Conservation (phyloP, 2,329 filamentous ascomycete genomes). For the Didymella lethalis region DNA sequence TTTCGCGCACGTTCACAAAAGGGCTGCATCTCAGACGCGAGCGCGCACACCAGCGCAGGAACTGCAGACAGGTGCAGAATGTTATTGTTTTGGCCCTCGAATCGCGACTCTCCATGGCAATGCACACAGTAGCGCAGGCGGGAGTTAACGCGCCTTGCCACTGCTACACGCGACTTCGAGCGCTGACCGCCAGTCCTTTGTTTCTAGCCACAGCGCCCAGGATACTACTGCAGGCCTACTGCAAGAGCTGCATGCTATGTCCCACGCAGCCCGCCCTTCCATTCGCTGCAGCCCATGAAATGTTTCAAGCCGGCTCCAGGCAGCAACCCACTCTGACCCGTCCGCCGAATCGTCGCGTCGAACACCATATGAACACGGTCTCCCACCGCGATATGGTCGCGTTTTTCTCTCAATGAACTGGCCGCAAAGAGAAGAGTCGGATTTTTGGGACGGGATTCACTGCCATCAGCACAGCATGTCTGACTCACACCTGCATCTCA, state of each 20-base stretch:
- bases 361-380: constrained; percentile 49
- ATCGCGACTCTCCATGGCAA: constrained; percentile 40
- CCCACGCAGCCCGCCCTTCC: constrained; percentile 22
- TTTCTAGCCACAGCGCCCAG: constrained; percentile 39
- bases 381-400: constrained; percentile 53
- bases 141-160: constrained; percentile 26
- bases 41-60: constrained; percentile 27
- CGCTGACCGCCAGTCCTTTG: constrained; percentile 39
- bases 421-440: constrained; percentile 39
- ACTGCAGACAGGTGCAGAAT: constrained; percentile 22
- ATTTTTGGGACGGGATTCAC: constrained; percentile 22
- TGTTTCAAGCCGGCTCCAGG: constrained; percentile 43
- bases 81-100: constrained; percentile 42
- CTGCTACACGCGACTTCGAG: constrained; percentile 28
- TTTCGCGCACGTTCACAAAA: constrained; percentile 21
- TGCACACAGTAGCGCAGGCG: constrained; percentile 16
- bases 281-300: constrained; percentile 37
- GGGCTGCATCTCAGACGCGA: constrained; percentile 27
- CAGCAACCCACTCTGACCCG: constrained; percentile 32
- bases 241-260: constrained; percentile 38
- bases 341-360: constrained; percentile 51
- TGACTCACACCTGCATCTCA: constrained; percentile 56
- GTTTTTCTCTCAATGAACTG: constrained; percentile 48
- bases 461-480: constrained; percentile 30
- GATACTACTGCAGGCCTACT: constrained; percentile 40